phyloP scores from a whole-genome alignment of 202 grass and related monocot genomes.

The Digitaria exilis region DNA sequence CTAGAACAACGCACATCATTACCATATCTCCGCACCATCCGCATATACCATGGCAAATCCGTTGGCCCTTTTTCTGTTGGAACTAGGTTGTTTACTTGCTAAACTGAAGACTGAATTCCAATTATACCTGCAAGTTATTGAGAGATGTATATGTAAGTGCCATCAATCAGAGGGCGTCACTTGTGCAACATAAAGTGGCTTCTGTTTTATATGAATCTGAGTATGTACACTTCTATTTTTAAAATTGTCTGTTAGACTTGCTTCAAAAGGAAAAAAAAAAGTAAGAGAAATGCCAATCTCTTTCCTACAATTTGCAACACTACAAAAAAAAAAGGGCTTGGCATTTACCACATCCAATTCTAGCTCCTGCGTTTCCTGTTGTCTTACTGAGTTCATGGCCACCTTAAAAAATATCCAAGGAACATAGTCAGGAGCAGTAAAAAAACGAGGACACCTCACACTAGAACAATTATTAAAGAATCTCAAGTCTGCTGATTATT shows the following conservation, averaged over 20 bases:
- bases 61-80: neutral
- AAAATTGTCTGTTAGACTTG: neutral
- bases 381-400: conserved; percentile 67
- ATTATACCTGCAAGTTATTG: conserved; percentile 54
- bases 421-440: conserved; percentile 28
- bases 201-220: neutral
- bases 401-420: conserved; percentile 43
- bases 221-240: neutral
- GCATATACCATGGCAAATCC: neutral
- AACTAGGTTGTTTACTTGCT: conserved; percentile 18
- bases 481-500: neutral
- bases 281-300: neutral
- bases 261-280: neutral
- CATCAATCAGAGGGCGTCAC: neutral
- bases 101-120: conserved; percentile 57
- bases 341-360: conserved; percentile 66
- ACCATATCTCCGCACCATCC: neutral
- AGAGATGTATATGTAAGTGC: neutral
- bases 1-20: conserved; percentile 17
- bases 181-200: neutral
- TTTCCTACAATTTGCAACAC: conserved; percentile 13
- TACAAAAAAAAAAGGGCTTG: neutral
- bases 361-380: conserved; percentile 72
- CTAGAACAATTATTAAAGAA: neutral
- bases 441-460: neutral